Conservation (phyloP, 2,329 filamentous ascomycete genomes). For the Aspergillus ochraceoroseus region DNA sequence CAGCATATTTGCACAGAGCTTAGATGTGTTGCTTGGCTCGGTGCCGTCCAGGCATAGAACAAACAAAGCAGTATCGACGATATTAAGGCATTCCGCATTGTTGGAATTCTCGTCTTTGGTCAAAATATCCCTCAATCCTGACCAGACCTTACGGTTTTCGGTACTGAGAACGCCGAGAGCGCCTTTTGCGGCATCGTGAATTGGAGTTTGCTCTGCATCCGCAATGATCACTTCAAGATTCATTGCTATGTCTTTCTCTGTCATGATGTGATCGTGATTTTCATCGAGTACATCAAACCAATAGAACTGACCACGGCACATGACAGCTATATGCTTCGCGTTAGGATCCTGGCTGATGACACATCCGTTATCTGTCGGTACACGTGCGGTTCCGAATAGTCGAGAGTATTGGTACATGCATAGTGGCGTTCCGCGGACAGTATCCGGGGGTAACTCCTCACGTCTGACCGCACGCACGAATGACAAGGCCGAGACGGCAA, state of each 20-base stretch:
- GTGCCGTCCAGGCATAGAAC: constrained; percentile 89
- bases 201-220: constrained; percentile 81
- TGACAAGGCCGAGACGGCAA: constrained; percentile 82
- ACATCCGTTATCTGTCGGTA: constrained; percentile 90
- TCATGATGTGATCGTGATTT: constrained; percentile 95
- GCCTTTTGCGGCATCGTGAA: constrained; percentile 91
- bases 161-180: constrained; percentile 91
- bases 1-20: constrained; percentile 97
- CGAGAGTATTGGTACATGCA: constrained; percentile 99
- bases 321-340: constrained; percentile 88
- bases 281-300: constrained; percentile 98
- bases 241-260: constrained; percentile 83
- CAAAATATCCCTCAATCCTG: constrained; percentile 78
- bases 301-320: constrained; percentile 94
- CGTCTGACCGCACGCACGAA: constrained; percentile 90
- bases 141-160: constrained; percentile 95
- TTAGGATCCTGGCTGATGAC: constrained; percentile 90
- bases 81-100: constrained; percentile 91
- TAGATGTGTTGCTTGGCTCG: constrained; percentile 71
- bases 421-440: constrained; percentile 72
- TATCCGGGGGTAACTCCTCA: constrained; percentile 89
- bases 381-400: constrained; percentile 87
- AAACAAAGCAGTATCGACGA: constrained; percentile 91
- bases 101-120: constrained; percentile 83
- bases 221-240: constrained; percentile 90